Conservation (phyloP, 1,284 basidiomycete species). For the Sporisorium scitamineum region DNA sequence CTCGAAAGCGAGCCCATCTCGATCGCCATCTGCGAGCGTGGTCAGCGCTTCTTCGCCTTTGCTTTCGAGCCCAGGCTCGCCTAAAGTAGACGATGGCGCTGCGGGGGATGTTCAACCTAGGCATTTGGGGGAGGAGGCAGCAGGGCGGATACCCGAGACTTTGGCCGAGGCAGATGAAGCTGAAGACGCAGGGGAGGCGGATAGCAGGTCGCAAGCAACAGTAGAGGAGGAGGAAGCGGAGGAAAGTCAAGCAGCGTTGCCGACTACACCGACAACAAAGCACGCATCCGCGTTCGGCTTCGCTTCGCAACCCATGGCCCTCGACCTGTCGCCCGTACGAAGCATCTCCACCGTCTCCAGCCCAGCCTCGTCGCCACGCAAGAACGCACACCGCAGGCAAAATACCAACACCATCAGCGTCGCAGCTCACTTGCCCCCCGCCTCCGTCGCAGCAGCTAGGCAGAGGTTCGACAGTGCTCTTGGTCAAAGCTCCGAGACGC, state of each 20-base stretch:
- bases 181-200: neutral
- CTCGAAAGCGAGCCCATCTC: neutral
- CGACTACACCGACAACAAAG: slow-evolving; percentile 15
- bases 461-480: slow-evolving; percentile 23
- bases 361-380: slow-evolving; percentile 44
- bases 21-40: slow-evolving; percentile 11
- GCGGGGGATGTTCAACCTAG: slow-evolving; percentile 17
- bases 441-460: slow-evolving; percentile 24
- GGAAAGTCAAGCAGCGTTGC: neutral
- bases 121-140: slow-evolving; percentile 34
- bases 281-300: slow-evolving; percentile 22
- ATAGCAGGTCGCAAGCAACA: neutral
- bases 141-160: slow-evolving; percentile 24
- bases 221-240: neutral
- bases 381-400: slow-evolving; percentile 40
- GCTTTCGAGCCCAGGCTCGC: slow-evolving; percentile 20
- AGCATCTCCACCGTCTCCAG: slow-evolving; percentile 20
- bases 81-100: slow-evolving; percentile 33
- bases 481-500: neutral
- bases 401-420: slow-evolving; percentile 40
- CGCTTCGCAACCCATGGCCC: slow-evolving; percentile 39
- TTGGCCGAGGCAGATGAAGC: slow-evolving; percentile 28
- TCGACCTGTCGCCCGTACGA: slow-evolving; percentile 33
- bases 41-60: slow-evolving; percentile 19
- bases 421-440: slow-evolving; percentile 14